Percentiles rank a stretch among this genome's conserved stretches.
phyloP scores from a whole-genome alignment of 306 rosid species.

The Gynostemma pentaphyllum region DNA sequence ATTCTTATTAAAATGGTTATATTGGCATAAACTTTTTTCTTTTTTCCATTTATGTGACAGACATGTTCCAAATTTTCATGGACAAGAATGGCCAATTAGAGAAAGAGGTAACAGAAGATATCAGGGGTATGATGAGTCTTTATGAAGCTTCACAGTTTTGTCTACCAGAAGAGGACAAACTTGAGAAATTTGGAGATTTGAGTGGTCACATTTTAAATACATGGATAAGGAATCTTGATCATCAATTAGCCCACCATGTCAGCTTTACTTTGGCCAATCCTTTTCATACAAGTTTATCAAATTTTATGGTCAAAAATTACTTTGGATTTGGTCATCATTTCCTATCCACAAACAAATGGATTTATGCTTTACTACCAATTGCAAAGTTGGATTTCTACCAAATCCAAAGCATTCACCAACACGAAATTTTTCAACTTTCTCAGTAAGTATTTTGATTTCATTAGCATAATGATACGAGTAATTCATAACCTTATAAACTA shows the following conservation, averaged over 20 bases:
- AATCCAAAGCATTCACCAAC: neutral
- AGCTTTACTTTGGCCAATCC: neutral
- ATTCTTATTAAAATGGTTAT: too few species aligned
- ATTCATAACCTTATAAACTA: too few species aligned
- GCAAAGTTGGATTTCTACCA: neutral
- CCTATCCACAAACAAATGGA: neutral
- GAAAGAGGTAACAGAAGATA: neutral
- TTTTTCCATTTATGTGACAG: neutral
- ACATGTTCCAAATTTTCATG: neutral
- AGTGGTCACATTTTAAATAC: neutral
- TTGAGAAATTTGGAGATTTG: neutral
- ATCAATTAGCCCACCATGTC: neutral
- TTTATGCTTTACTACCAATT: neutral
- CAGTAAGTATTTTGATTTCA: too few species aligned
- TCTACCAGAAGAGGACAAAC: neutral
- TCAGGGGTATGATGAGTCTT: neutral
- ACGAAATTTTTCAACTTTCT: neutral
- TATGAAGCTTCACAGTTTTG: conserved; percentile 2
- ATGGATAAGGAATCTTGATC: neutral
- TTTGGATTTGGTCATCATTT: neutral
- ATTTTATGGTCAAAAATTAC: neutral
- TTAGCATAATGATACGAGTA: too few species aligned
- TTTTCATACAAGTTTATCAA: neutral
- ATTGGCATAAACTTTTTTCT: too few species aligned
- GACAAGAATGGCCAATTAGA: neutral